Evolutionary conservation across 768 basidiomycete species (phyloP).

Genomic region (Boletus rubroflammeus): DNA sequence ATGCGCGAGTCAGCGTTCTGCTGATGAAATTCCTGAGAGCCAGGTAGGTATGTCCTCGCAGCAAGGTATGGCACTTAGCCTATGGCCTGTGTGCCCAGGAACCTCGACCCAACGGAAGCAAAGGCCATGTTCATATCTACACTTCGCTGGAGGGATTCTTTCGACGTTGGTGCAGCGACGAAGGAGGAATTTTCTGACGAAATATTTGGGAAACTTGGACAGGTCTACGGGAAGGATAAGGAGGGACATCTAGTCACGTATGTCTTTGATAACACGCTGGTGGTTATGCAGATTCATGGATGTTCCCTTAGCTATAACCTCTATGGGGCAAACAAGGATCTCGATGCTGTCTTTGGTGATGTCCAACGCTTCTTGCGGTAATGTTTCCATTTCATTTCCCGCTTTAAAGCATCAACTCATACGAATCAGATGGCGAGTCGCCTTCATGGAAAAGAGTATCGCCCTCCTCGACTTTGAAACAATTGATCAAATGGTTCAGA

Average conservation of each 20-base stretch:
- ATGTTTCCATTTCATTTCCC: not conserved
- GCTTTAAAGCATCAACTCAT: constrained; percentile 2
- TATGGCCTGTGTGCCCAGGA: constrained; percentile 32
- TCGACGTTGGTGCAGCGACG: constrained; percentile 56
- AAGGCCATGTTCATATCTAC: constrained; percentile 65
- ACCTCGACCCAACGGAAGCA: constrained; percentile 52
- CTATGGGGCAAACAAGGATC: constrained; percentile 66
- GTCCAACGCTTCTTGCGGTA: constrained; percentile 73
- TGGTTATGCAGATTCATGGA: not conserved
- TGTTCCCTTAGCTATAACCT: constrained; percentile 59
- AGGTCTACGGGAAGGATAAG: constrained; percentile 68
- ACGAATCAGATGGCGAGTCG: constrained; percentile 65
- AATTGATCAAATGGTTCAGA: constrained; percentile 69
- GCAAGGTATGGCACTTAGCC: not conserved
- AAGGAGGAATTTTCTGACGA: constrained; percentile 61
- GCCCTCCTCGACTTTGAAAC: constrained; percentile 64
- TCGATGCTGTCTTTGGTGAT: constrained; percentile 73
- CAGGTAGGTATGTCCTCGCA: constrained; percentile 38
- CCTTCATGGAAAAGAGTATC: constrained; percentile 69
- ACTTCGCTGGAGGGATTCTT: constrained; percentile 66
- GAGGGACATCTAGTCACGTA: constrained; percentile 67
- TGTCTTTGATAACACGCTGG: constrained; percentile 20
- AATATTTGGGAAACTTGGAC: constrained; percentile 61
- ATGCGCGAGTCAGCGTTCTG: constrained; percentile 69
- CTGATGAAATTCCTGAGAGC: constrained; percentile 82